Conservation (phyloP, 1,284 basidiomycete genomes). For the Anthracocystis walkeri region DNA sequence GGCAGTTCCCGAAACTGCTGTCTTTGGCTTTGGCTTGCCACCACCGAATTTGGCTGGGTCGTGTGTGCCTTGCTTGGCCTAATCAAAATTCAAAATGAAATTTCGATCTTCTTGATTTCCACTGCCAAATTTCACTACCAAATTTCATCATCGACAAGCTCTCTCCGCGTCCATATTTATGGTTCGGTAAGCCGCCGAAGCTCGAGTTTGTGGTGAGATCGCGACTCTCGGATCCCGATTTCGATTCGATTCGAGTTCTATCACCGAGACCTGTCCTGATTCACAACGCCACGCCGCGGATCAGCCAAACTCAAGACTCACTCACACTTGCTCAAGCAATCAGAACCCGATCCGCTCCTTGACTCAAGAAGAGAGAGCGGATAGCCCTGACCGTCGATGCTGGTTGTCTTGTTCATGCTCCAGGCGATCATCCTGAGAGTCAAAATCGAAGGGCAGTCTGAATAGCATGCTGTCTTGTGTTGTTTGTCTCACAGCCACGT, state of each 20-base stretch:
- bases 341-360: too few species aligned
- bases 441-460: background rate
- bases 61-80: background rate
- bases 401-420: background rate
- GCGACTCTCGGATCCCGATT: conserved; percentile 3
- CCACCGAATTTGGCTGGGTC: background rate
- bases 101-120: conserved; percentile 2
- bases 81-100: background rate
- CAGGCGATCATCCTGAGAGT: background rate
- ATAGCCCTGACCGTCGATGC: too few species aligned
- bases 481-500: conserved; percentile 6
- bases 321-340: too few species aligned
- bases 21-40: background rate
- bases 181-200: conserved; percentile 8
- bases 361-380: too few species aligned
- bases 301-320: too few species aligned
- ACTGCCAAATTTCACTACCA: background rate
- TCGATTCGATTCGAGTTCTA: background rate
- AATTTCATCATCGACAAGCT: conserved; percentile 4
- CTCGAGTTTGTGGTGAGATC: background rate
- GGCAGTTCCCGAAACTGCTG: conserved; percentile 28
- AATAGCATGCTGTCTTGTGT: too few species aligned
- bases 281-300: conserved; percentile 1
- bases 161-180: background rate
- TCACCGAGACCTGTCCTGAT: conserved; percentile 1